Base-by-base conservation (phyloP, 495 filamentous ascomycete genomes). In the Beverwykella pulmonaria region DNA sequence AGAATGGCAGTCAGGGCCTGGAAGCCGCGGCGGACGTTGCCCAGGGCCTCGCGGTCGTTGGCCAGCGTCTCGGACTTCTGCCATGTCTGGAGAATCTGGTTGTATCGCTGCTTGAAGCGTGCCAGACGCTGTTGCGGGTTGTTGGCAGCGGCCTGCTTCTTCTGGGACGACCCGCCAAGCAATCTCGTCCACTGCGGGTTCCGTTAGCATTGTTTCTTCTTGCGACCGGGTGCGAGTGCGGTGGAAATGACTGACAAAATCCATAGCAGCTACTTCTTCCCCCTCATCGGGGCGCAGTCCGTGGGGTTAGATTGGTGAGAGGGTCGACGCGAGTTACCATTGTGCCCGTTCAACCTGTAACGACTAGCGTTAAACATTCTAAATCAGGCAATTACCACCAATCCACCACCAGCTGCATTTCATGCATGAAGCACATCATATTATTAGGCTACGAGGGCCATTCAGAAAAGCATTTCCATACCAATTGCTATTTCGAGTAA, bases 31-130 rank as follows among this genome's bases (percentile, higher is more conserved):
- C 82, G 84, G 67, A 84, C 80, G 65, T 80, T 78, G 30, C 79
- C 78, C 7, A 80, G 77, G 30, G 79, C 80, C 29, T 78, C 76
- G 29, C 80, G 76, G 63, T 87, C 84, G 65, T 79, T 80, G 39
- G 79, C 74, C 22, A 81, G 79, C 17, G 79, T 85, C 73, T 75
- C 80, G 78, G 50, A 86, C 62, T 83, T 88, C 60, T 88, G 88
- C 90, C 89, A 97, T 83, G 86, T 86, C 84, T 90, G 86, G 81
- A 96, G 82, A 22, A 96, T 82, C 74, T 92, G 86, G 73, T 90
- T 87, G 78, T 93, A 96, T 69, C 89, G 85, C 73, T 90, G 87
- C 79, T 93, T 94, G 79, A 97, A 98, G 61, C 90, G 88, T 70
- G 88, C 87, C 74, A 96, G 86, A 69, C 95, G 90, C 75, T 93